Evolutionary conservation across 2,329 filamentous ascomycete genomes (phyloP), one percentile per base, ranked within the genome.

Genomic region (Ceratocystis eucalypticola): DNA sequence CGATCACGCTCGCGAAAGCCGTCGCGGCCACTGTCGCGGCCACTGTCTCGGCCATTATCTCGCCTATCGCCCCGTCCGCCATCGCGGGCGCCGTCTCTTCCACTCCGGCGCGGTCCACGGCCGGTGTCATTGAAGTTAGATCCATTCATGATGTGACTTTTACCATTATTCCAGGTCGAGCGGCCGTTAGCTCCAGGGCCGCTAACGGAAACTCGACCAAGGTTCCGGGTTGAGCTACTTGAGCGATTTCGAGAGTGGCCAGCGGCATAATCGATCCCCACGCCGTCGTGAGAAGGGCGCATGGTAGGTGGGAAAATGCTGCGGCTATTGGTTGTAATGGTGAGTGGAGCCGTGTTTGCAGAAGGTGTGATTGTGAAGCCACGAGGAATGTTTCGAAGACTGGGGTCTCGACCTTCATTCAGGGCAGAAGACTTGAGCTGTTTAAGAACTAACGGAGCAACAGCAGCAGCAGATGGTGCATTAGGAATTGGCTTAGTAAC

Each of bases 191-290:
- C n/a, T 22, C 50, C 41, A 2, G 65, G 55, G 6, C 33, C 33
- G 22, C 45, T 33, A 8, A 37, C 20, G n/a, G 50, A 41, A 53
- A 22, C 55, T n/a, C 41, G 46, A 46, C 63, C 62, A 57, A 65
- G 64, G 41, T 62, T 65, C 46, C 57, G 62, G 62, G 50, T 45
- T 6, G 62, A 62, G 55, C 66, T 67, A 25, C 62, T 50, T 22
- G 63, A 65, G 46, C 66, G 66, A 17, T 65, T 59, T 25, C 63
- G 63, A 30, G 55, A 55, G 41, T 44, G 57, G n/a, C 45, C 20
- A 33, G 25, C 30, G 22, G 15, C 53, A 57, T 30, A 12, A 22
- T 30, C 53, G 7, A 33, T 7, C 1, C 10, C 22, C n/a, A 57
- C 22, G 6, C 53, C 28, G 5, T 65, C 57, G 1, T 22, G 66